Base-by-base conservation (phyloP, 805 yeast genomes). In the Cyberlindnera mycetangii region DNA sequence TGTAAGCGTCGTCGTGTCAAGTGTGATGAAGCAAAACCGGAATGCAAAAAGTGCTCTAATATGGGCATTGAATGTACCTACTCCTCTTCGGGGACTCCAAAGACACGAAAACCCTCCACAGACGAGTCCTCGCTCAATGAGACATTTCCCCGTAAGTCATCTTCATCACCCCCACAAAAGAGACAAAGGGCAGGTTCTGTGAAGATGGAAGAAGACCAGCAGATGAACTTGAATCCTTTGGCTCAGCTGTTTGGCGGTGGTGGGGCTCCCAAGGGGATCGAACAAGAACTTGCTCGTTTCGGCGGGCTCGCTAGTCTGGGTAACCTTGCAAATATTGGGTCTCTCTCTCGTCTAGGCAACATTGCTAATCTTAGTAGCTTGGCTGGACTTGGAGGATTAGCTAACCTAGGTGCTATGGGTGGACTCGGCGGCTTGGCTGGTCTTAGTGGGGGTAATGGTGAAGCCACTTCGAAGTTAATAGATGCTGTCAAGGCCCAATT, bases 1-100 rank as follows among this genome's bases (percentile, higher is more conserved):
- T 90, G 98, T 66, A 90, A 90, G 60, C 76, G 79, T 51, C 76
- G 98, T 55, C 71, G 97, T 41, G 97, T 92, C 32, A 90, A 90
- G 61, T 90, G 98, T 70, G 97, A 90, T 61, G 97, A 92, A 63
- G 69, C 70, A 1, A 84, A 81, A 48, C 97, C 97, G 1, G 61
- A 70, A 7, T 90, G 98, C 63, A 69, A 69, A 18, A 89, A 89
- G 65, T 90, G 98, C 65, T 66, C 71, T 39, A 82, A 89, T 49
- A 78, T 90, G 80, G 83, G 85, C 18, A 70, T 90, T 28, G 83
- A 77, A 21, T 90, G 98, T 66, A 75, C 83, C 3, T 89, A 85
- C 46, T 54, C 70, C 1, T 55, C 60, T 15, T 19, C 32, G 16
- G 10, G 16, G 17, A 5, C 37, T n/a, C 14, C 41, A n/a, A 37